These are phyloP conservation scores for Globisporangium viniferum DNA, from an alignment of 352 stramenopile genomes.

Conservation along the genomic window DNA sequence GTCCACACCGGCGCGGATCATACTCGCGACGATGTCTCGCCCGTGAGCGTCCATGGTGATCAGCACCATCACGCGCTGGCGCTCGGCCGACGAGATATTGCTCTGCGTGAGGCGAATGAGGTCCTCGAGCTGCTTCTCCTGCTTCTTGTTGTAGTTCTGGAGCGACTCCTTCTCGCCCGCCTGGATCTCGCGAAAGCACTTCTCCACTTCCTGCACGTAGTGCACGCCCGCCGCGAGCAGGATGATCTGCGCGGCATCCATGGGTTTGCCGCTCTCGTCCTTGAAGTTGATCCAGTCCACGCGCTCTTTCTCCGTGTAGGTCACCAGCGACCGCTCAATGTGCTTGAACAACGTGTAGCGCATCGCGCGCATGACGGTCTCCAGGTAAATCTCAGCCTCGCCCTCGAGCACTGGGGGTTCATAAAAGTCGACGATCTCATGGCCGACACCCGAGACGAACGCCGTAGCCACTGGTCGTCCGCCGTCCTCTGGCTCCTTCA, in stretches of 20 bases:
- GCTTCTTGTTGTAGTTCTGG: slow-evolving; percentile 88
- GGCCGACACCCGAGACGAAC: slow-evolving; percentile 93
- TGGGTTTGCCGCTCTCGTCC: slow-evolving; percentile 77
- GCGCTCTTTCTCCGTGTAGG: slow-evolving; percentile 90
- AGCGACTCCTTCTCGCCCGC: slow-evolving; percentile 84
- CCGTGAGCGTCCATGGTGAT: slow-evolving; percentile 96
- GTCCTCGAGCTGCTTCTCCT: slow-evolving; percentile 93
- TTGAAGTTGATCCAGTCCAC: slow-evolving; percentile 97
- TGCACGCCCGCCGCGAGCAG: slow-evolving; percentile 90
- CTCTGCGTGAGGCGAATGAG: slow-evolving; percentile 92
- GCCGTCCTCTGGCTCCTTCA: slow-evolving; percentile 56
- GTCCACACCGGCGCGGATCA: slow-evolving; percentile 89
- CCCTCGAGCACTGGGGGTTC: slow-evolving; percentile 91
- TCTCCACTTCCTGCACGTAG: slow-evolving; percentile 93
- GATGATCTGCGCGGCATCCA: slow-evolving; percentile 95
- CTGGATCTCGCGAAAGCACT: slow-evolving; percentile 73
- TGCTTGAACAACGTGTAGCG: slow-evolving; percentile 94
- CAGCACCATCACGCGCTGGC: slow-evolving; percentile 93
- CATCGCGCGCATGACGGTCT: slow-evolving; percentile 93
- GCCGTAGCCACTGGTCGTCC: slow-evolving; percentile 82
- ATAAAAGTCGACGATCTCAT: slow-evolving; percentile 93
- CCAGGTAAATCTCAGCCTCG: slow-evolving; percentile 97
- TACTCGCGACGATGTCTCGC: slow-evolving; percentile 94
- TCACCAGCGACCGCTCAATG: slow-evolving; percentile 89
- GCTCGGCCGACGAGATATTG: slow-evolving; percentile 90